Evolutionary conservation across 139 green algal species (phyloP).

Genomic region (Picochlorum costavermella): DNA sequence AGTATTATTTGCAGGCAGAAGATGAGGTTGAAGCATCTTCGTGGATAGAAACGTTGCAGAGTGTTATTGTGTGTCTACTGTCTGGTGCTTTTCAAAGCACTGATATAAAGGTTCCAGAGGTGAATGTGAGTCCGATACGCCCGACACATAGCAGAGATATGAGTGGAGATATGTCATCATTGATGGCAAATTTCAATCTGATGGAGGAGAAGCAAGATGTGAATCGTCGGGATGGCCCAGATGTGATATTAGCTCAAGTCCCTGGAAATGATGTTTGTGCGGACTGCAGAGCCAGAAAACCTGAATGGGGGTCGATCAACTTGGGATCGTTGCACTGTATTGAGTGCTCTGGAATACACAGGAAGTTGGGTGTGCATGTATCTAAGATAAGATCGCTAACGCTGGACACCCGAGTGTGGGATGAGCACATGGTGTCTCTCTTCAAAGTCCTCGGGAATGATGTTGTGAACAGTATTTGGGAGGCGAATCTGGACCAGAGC

Average conservation of each 20-base stretch:
- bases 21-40: constrained; percentile 57
- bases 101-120: neutral
- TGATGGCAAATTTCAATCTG: neutral
- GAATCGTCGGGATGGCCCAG: neutral
- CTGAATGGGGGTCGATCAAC: constrained; percentile 87
- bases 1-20: constrained; percentile 74
- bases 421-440: constrained; percentile 37
- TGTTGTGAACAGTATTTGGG: constrained; percentile 35
- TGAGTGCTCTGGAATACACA: constrained; percentile 80
- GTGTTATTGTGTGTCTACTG: constrained; percentile 7
- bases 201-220: too few species aligned
- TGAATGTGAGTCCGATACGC: neutral
- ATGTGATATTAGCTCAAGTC: constrained; percentile 25
- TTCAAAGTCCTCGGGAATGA: constrained; percentile 56
- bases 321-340: constrained; percentile 86
- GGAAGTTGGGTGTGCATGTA: constrained; percentile 78
- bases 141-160: constrained; percentile 2
- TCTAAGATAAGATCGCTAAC: constrained; percentile 53
- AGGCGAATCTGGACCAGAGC: constrained; percentile 11
- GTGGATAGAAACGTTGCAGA: constrained; percentile 73
- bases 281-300: constrained; percentile 71
- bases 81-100: constrained; percentile 6
- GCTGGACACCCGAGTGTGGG: constrained; percentile 63
- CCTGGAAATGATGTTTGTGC: constrained; percentile 68
- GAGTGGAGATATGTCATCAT: neutral